Percentiles rank a stretch among this genome's conserved stretches.
Evolutionary conservation across 106 monocot species (phyloP).

Genomic region (Agapanthus africanus): DNA sequence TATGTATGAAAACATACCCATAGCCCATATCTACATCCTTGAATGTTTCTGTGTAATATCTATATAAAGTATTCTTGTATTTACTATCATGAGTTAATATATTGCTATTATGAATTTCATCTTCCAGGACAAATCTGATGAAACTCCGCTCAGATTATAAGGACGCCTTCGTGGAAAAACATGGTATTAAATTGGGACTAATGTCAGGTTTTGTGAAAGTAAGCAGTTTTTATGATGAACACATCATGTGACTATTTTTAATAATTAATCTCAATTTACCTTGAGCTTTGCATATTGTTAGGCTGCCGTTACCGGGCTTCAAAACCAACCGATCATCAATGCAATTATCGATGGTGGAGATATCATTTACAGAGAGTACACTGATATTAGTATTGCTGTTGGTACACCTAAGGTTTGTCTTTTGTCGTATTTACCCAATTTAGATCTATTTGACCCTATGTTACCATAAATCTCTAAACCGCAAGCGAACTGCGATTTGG

Average conservation of each 20-base stretch:
- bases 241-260: neutral
- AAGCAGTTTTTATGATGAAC: slow-evolving; percentile 4
- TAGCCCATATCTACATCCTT: too few species aligned
- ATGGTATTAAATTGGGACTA: slow-evolving; percentile 84
- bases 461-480: too few species aligned
- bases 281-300: slow-evolving; percentile 14
- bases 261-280: neutral
- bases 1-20: neutral
- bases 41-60: neutral
- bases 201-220: slow-evolving; percentile 97
- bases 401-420: slow-evolving; percentile 75
- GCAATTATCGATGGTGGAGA: slow-evolving; percentile 93
- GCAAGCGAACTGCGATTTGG: too few species aligned
- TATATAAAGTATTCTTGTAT: neutral
- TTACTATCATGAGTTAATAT: neutral
- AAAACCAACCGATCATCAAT: slow-evolving; percentile 85
- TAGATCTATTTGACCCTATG: neutral
- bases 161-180: slow-evolving; percentile 78
- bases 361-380: slow-evolving; percentile 85
- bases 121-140: slow-evolving; percentile 92
- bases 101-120: neutral
- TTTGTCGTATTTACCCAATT: neutral
- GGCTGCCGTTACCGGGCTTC: slow-evolving; percentile 94
- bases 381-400: slow-evolving; percentile 88
- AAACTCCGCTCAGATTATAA: slow-evolving; percentile 95